A percentile compares a stretch with the other conserved stretches of the same genome.
Conservation (phyloP, 352 stramenopile genomes). For the Phytophthora aleatoria region DNA sequence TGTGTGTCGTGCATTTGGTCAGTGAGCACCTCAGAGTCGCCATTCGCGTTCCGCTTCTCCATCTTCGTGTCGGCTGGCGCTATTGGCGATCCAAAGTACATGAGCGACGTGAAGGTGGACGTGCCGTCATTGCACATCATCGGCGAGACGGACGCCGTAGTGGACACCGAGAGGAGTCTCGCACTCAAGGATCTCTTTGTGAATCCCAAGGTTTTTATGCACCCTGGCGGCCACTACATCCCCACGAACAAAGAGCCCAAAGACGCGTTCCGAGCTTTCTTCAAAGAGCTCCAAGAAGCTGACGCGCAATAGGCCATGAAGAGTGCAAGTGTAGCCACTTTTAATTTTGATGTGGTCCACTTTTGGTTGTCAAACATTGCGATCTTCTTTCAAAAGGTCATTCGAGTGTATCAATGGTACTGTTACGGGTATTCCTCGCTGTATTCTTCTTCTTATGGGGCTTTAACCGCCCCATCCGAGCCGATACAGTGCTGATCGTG, state of each 20-base stretch:
- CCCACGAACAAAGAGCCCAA: slow-evolving; percentile 86
- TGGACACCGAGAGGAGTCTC: slow-evolving; percentile 61
- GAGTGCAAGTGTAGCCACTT: slow-evolving; percentile 3
- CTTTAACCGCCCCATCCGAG: neutral
- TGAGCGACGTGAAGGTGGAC: slow-evolving; percentile 46
- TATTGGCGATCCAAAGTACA: slow-evolving; percentile 49
- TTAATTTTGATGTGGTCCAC: slow-evolving; percentile 18
- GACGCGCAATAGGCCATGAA: slow-evolving; percentile 10
- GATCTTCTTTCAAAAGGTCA: slow-evolving; percentile 39
- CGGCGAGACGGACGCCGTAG: slow-evolving; percentile 75
- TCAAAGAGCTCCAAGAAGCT: slow-evolving; percentile 50
- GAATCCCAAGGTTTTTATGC: slow-evolving; percentile 57
- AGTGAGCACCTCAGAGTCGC: slow-evolving; percentile 45
- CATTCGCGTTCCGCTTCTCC: slow-evolving; percentile 71
- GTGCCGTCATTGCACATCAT: slow-evolving; percentile 85
- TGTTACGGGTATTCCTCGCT: slow-evolving; percentile 6
- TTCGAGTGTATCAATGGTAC: slow-evolving; percentile 9
- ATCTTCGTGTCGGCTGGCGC: slow-evolving; percentile 74
- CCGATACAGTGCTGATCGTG: slow-evolving; percentile 12
- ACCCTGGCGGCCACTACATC: slow-evolving; percentile 85
- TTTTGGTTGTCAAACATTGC: slow-evolving; percentile 26
- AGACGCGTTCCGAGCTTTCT: slow-evolving; percentile 71
- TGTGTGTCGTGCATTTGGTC: slow-evolving; percentile 14
- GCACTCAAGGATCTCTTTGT: slow-evolving; percentile 59
- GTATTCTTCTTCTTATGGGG: slow-evolving; percentile 18